phyloP scores from a whole-genome alignment of 148 eudicot genomes.

The Heliosperma pusillum region DNA sequence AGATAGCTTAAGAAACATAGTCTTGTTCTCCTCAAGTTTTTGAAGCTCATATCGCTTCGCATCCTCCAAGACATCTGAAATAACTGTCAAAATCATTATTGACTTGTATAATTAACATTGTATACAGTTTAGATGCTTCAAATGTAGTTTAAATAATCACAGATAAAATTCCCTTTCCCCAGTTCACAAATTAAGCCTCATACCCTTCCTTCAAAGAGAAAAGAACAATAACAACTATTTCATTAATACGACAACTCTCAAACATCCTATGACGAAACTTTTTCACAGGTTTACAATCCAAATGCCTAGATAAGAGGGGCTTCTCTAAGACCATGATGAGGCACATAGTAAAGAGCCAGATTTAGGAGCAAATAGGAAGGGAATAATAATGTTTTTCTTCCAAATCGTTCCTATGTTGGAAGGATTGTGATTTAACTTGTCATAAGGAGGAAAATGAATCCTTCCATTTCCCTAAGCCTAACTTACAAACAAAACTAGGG shows the following conservation, averaged over 20 bases:
- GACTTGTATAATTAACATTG: neutral
- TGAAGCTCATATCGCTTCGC: constrained; percentile 45
- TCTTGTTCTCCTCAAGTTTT: constrained; percentile 31
- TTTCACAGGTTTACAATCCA: neutral
- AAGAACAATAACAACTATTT: neutral
- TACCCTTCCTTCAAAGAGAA: neutral
- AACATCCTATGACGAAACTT: neutral
- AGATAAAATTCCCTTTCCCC: too few species aligned
- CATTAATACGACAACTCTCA: neutral
- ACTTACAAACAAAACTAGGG: too few species aligned
- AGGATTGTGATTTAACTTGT: too few species aligned
- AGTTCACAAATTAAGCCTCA: neutral
- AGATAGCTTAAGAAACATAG: constrained; percentile 29
- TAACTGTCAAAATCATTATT: constrained; percentile 10
- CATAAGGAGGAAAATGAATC: neutral
- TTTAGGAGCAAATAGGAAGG: too few species aligned
- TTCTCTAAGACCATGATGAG: neutral
- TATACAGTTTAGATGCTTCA: neutral
- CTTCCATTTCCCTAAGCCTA: too few species aligned
- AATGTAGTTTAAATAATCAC: neutral
- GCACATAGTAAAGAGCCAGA: neutral
- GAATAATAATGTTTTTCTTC: too few species aligned
- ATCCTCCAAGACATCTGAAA: constrained; percentile 43
- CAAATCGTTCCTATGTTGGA: too few species aligned
- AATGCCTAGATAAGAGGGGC: neutral